Evolutionary conservation across 75 land plant species (phyloP), one percentile per base, ranked within the genome.

Genomic region (Cunninghamia lanceolata): DNA sequence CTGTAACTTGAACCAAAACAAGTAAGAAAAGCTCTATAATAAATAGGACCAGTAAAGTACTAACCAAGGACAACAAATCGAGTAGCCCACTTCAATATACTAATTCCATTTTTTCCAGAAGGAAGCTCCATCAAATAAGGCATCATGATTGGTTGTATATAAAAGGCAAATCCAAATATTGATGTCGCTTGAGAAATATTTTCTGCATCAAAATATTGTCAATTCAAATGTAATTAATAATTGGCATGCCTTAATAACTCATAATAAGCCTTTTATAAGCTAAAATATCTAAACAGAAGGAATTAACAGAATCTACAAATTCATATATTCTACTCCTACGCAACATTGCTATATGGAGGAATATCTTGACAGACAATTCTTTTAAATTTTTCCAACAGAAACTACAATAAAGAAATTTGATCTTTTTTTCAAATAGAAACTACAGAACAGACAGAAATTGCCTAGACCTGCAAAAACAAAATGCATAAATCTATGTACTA

Each of bases 91-190:
- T 86, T 85, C 35, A 84, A 81, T 76, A 90, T 82, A 86, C 84
- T 85, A 28, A 90, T 83, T 42, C 91, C 91, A 56, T 85, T 74
- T 35, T 80, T 84, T 38, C 91, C 89, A 71, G 75, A 34, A 35
- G 91, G 91, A 89, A 90, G 85, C 86, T 90, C 90, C 86, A 43
- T n/a, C 21, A 90, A 66, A 35, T 85, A 85, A 45, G 91, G 89
- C 90, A 90, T 90, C 90, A 90, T 90, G 15, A 90, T 88, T 21
- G 91, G 91, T 32, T 90, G 90, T 85, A 90, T 83, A 82, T 88
- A 90, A 83, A 90, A 90, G 25, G 89, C 86, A 79, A 88, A 90
- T 59, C 89, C 91, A 80, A 90, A 90, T 14, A 85, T 85, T 32
- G 91, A 90, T 9, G 83, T 83, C 4, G 91, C 91, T 53, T 85